Conservation (phyloP, 1,139 yeast genomes). For the Arxiozyma bovina region DNA sequence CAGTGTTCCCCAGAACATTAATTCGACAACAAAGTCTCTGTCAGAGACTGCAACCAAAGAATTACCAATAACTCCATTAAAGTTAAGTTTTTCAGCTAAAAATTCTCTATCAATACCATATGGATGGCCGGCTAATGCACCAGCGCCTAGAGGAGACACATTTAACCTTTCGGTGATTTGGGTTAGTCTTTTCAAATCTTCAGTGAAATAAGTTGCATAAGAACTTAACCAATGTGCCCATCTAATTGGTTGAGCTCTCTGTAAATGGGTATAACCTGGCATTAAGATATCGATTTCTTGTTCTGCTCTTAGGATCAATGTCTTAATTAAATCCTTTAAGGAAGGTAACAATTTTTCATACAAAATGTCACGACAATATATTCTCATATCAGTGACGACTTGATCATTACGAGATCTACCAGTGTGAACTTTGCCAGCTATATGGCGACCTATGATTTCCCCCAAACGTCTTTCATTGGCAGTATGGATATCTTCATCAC, state of each 20-base stretch:
- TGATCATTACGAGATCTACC: conserved; percentile 98
- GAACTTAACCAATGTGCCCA: conserved; percentile 97
- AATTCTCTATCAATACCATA: conserved; percentile 93
- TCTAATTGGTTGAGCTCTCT: conserved; percentile 97
- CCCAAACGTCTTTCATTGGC: conserved; percentile 97
- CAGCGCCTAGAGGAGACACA: conserved; percentile 87
- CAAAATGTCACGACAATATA: conserved; percentile 76
- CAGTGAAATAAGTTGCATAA: conserved; percentile 88
- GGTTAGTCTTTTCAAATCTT: conserved; percentile 75
- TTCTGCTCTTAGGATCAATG: conserved; percentile 67
- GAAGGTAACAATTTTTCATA: conserved; percentile 48
- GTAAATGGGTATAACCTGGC: conserved; percentile 99
- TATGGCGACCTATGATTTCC: conserved; percentile 83
- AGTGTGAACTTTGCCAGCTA: conserved; percentile 96
- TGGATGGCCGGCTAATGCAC: conserved; percentile 98
- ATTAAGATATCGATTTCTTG: conserved; percentile 80
- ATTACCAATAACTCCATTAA: conserved; percentile 81
- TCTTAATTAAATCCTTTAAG: conserved; percentile 53
- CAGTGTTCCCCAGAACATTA: conserved; percentile 94
- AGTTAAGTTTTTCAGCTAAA: conserved; percentile 70
- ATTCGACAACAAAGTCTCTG: conserved; percentile 93
- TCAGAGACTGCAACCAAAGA: conserved; percentile 93
- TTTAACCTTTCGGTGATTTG: conserved; percentile 79
- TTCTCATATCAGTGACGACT: conserved; percentile 96
- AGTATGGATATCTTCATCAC: conserved; percentile 97